A percentile compares a stretch with the other conserved stretches of the same genome.
Evolutionary conservation across 495 filamentous ascomycete species (phyloP).

Genomic region (Penicillium atrosanguineum): DNA sequence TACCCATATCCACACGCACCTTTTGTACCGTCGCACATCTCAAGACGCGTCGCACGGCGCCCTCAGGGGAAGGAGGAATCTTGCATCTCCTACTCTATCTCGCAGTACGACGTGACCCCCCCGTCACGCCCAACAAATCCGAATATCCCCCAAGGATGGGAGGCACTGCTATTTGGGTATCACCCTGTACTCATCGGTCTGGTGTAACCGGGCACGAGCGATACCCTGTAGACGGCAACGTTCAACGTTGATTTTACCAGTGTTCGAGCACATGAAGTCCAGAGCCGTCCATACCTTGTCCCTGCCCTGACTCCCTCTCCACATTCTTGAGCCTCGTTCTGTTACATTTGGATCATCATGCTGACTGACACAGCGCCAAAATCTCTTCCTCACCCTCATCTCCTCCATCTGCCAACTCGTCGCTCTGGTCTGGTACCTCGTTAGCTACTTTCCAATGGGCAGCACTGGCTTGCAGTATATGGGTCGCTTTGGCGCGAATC

Average conservation of each 20-base stretch:
- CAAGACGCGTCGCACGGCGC: conserved; percentile 15
- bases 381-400: conserved; percentile 76
- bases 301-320: background rate
- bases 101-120: conserved; percentile 18
- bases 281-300: background rate
- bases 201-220: conserved; percentile 3
- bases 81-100: conserved; percentile 23
- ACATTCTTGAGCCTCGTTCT: conserved; percentile 6
- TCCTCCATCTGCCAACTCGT: conserved; percentile 79
- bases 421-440: conserved; percentile 85
- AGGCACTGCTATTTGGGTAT: conserved; percentile 11
- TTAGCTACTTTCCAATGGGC: conserved; percentile 98
- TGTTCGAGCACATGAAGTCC: background rate
- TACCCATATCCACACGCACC: conserved; percentile 3
- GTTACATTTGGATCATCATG: background rate
- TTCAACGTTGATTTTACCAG: no score
- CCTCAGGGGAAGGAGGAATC: conserved; percentile 16
- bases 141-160: background rate
- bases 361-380: conserved; percentile 62
- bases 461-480: conserved; percentile 83
- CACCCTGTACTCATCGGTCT: conserved; percentile 8
- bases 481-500: conserved; percentile 76
- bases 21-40: conserved; percentile 9
- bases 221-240: no score
- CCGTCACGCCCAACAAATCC: conserved; percentile 4